phyloP scores from a whole-genome alignment of 2,329 filamentous ascomycete species.

The Xylaria digitata region DNA sequence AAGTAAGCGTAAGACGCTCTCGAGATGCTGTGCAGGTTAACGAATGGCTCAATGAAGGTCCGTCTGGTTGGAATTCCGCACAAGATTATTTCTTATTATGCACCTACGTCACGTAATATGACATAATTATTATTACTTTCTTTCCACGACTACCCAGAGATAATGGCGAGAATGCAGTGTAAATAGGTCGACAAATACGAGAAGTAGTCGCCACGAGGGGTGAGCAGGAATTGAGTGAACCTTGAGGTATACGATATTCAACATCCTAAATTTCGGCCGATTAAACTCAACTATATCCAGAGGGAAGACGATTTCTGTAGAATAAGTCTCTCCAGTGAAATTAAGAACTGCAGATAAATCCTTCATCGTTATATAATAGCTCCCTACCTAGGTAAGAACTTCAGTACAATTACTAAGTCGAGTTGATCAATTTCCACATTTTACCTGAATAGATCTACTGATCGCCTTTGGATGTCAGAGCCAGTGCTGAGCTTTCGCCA shows the following conservation, averaged over 20 bases:
- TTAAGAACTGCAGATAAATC: not conserved
- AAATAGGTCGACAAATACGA: not conserved
- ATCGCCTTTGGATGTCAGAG: not conserved
- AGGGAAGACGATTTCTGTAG: not conserved
- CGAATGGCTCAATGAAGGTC: not conserved
- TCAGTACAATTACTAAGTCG: not conserved
- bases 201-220: not conserved
- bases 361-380: not conserved
- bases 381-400: not conserved
- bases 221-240: not conserved
- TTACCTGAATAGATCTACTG: not conserved
- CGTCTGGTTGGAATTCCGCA: constrained; percentile 8
- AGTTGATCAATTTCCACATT: not conserved
- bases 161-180: not conserved
- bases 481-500: too few relatives aligned
- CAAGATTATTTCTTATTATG: constrained; percentile 10
- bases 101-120: not conserved
- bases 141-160: not conserved
- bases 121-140: not conserved
- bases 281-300: not conserved
- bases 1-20: not conserved
- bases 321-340: not conserved
- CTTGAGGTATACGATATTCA: not conserved
- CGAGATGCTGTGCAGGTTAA: not conserved
- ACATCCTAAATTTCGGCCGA: not conserved